Conservation (phyloP, 257 asterid species). For the Rhazya stricta region DNA sequence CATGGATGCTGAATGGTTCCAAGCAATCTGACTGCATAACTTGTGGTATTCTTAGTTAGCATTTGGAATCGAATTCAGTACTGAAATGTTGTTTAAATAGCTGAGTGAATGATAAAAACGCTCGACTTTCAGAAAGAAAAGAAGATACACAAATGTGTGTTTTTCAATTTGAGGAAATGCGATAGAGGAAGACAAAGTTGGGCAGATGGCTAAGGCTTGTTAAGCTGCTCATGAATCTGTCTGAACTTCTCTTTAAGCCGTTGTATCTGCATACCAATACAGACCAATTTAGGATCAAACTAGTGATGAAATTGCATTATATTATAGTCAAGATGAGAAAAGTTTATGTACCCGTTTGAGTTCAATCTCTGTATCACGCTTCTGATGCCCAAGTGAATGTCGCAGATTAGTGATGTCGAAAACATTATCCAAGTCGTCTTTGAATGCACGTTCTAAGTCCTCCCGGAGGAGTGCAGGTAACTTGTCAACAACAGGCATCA, state of each 20-base stretch:
- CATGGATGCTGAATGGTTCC: too few species aligned
- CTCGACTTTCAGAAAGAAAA: too few species aligned
- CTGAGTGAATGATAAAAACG: too few species aligned
- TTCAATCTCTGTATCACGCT: slow-evolving; percentile 74
- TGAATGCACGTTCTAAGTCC: slow-evolving; percentile 82
- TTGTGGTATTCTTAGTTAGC: too few species aligned
- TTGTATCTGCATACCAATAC: slow-evolving; percentile 57
- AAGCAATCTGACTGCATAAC: too few species aligned
- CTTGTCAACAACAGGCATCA: slow-evolving; percentile 95
- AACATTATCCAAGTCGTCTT: slow-evolving; percentile 66
- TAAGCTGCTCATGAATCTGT: slow-evolving; percentile 64
- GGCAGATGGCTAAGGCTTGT: slow-evolving; percentile 5
- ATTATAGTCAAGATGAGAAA: background rate
- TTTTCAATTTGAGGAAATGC: background rate
- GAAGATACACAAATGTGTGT: too few species aligned
- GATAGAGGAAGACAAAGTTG: background rate
- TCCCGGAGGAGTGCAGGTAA: slow-evolving; percentile 84
- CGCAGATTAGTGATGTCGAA: slow-evolving; percentile 69
- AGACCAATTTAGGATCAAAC: slow-evolving; percentile 11
- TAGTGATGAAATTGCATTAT: background rate
- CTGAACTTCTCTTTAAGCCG: slow-evolving; percentile 82
- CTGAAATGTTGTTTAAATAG: too few species aligned
- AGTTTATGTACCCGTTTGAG: slow-evolving; percentile 61
- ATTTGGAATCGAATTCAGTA: too few species aligned
- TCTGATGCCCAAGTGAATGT: slow-evolving; percentile 68